These are phyloP conservation scores for Fusarium vanettenii DNA, from an alignment of 2,329 filamentous ascomycete species.

Conservation along the genomic window DNA sequence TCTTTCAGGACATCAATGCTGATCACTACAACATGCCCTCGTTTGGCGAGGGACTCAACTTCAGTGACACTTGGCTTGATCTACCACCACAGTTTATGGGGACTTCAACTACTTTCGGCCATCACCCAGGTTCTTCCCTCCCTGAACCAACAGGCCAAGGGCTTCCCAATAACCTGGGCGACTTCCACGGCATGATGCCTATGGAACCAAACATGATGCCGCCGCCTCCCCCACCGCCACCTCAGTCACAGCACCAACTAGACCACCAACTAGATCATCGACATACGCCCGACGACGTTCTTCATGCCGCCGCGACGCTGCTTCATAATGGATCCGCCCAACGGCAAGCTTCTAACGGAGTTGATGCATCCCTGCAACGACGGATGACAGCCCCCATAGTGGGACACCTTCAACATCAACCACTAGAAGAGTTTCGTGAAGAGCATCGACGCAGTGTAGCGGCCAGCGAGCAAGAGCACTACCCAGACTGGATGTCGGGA, in stretches of 20 bases:
- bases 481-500: slow-evolving; percentile 57
- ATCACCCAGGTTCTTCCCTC: slow-evolving; percentile 55
- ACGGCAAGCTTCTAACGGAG: slow-evolving; percentile 38
- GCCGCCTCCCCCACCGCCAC: slow-evolving; percentile 46
- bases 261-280: slow-evolving; percentile 37
- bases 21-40: slow-evolving; percentile 62
- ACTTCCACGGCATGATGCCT: slow-evolving; percentile 32
- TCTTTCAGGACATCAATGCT: slow-evolving; percentile 66
- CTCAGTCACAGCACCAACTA: slow-evolving; percentile 39
- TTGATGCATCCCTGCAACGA: slow-evolving; percentile 39
- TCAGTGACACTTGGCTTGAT: slow-evolving; percentile 65
- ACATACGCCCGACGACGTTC: slow-evolving; percentile 64
- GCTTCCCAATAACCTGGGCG: slow-evolving; percentile 29
- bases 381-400: slow-evolving; percentile 49
- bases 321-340: slow-evolving; percentile 56
- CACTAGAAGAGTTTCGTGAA: slow-evolving; percentile 56
- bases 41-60: slow-evolving; percentile 62
- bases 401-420: slow-evolving; percentile 57
- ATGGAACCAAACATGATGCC: slow-evolving; percentile 51
- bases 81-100: slow-evolving; percentile 75
- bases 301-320: slow-evolving; percentile 65
- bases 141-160: slow-evolving; percentile 38
- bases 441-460: slow-evolving; percentile 50
- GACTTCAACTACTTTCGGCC: slow-evolving; percentile 71
- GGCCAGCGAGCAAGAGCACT: slow-evolving; percentile 50